Evolutionary conservation across 2,329 filamentous ascomycete species (phyloP), one percentile per base, ranked within the genome.

Genomic region (Calonectria fujianensis): DNA sequence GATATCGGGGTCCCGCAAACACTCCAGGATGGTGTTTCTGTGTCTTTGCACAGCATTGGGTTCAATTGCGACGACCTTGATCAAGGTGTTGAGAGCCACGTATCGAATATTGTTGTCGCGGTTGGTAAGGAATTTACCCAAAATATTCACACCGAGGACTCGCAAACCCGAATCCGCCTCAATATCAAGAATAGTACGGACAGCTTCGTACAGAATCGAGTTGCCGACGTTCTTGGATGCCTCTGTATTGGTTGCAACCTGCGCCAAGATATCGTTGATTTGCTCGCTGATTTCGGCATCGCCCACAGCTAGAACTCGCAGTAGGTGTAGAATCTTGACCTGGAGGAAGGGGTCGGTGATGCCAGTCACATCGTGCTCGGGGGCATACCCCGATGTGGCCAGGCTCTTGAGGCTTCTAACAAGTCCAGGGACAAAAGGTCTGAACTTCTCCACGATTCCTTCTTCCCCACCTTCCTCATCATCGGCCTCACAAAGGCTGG

Each of bases 21-120:
- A 99, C 85, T 99, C 97, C 45, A 99, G 88, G 76, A 99, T 98
- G 0, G 97, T 99, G 87, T 98, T 99, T 70, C 97, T 93, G 85
- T 99, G 97, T 83, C 97, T 91, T 85, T 99, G 97, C 2, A 99
- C 97, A 4, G 97, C 97, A 83, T 98, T 98, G 18, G 97, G 97
- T 84, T 99, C 97, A 64, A 99, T 96, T 5, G 97, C 97, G 61
- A 99, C 97, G 24, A 99, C 97, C 86, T 98, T 98, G 87, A 98
- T 97, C 65, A 99, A 89, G 0, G 97, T 99, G 86, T 99, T 99
- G 67, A 99, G 89, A 24, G 97, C 97, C 67, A 99, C 97, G 83
- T 99, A 99, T 85, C 97, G 94, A 81, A 99, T 99, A 84, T 99
- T 99, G 89, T 99, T 99, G 86, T 99, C 97, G 80, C 96, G 93